Percentiles rank a stretch among this genome's conserved stretches.
phyloP scores from a whole-genome alignment of 164 flowering plant genomes.

The Sedum album region DNA sequence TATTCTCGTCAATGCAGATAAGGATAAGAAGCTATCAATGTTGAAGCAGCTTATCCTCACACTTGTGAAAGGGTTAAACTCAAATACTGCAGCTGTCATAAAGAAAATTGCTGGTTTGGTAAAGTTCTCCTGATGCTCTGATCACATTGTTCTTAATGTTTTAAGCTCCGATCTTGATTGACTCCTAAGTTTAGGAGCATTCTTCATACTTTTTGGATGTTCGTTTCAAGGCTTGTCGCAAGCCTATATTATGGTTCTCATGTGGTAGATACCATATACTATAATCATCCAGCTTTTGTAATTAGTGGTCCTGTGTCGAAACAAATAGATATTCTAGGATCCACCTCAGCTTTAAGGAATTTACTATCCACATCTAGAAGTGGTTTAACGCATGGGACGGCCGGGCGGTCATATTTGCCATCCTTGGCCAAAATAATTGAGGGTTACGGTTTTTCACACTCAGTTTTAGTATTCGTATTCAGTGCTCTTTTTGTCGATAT shows the following conservation, averaged over 20 bases:
- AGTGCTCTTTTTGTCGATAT: not conserved
- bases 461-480: not conserved
- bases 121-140: not conserved
- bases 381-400: not conserved
- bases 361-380: not conserved
- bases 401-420: not conserved
- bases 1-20: conserved; percentile 74
- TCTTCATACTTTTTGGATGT: not conserved
- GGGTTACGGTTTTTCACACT: not conserved
- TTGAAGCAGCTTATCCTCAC: conserved; percentile 73
- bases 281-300: too few species aligned
- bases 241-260: not conserved
- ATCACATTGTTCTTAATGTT: not conserved
- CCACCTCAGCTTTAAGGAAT: not conserved
- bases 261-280: not conserved
- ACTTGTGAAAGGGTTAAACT: conserved; percentile 65
- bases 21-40: conserved; percentile 87
- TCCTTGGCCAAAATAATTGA: not conserved
- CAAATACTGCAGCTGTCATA: conserved; percentile 78
- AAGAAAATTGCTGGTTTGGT: conserved; percentile 95
- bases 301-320: not conserved
- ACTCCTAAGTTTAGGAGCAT: not conserved
- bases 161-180: not conserved
- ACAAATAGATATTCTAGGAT: too few species aligned
- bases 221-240: not conserved